A percentile compares a stretch with the other conserved stretches of the same genome.
Conservation (phyloP, 495 filamentous ascomycete genomes). For the Penicillium silybi region DNA sequence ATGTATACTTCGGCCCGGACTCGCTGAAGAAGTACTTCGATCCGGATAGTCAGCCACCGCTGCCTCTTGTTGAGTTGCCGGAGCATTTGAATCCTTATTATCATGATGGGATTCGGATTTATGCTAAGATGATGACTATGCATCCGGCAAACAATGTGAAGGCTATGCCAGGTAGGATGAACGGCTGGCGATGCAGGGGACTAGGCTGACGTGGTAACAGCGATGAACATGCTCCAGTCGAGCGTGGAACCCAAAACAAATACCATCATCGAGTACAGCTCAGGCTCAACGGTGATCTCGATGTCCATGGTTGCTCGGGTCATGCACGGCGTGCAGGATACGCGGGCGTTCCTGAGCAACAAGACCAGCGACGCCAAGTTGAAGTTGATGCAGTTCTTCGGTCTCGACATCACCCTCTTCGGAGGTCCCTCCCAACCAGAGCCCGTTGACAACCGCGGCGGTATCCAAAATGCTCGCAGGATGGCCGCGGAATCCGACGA, state of each 20-base stretch:
- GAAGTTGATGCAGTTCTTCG: conserved; percentile 56
- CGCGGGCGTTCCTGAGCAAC: conserved; percentile 55
- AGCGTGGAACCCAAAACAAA: conserved; percentile 42
- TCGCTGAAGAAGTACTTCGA: conserved; percentile 55
- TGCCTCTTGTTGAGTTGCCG: conserved; percentile 59
- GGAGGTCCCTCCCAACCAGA: conserved; percentile 57
- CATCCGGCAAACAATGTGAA: conserved; percentile 64
- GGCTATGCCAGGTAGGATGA: conserved; percentile 51
- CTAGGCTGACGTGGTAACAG: conserved; percentile 22
- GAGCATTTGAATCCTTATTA: conserved; percentile 51
- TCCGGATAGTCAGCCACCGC: conserved; percentile 51
- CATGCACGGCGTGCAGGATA: conserved; percentile 49
- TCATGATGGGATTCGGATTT: conserved; percentile 57
- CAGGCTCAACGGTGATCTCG: conserved; percentile 59
- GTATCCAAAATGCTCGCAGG: conserved; percentile 44
- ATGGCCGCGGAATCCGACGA: conserved; percentile 35
- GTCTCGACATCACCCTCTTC: conserved; percentile 52
- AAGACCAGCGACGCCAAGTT: conserved; percentile 55
- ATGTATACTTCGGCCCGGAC: conserved; percentile 54
- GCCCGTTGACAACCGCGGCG: conserved; percentile 49
- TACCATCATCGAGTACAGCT: conserved; percentile 58
- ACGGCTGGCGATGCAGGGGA: background rate
- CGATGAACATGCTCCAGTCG: conserved; percentile 52
- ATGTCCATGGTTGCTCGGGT: conserved; percentile 54
- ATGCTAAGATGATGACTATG: conserved; percentile 61